Evolutionary conservation across 2,329 filamentous ascomycete species (phyloP).

Genomic region (Didymella sp.): DNA sequence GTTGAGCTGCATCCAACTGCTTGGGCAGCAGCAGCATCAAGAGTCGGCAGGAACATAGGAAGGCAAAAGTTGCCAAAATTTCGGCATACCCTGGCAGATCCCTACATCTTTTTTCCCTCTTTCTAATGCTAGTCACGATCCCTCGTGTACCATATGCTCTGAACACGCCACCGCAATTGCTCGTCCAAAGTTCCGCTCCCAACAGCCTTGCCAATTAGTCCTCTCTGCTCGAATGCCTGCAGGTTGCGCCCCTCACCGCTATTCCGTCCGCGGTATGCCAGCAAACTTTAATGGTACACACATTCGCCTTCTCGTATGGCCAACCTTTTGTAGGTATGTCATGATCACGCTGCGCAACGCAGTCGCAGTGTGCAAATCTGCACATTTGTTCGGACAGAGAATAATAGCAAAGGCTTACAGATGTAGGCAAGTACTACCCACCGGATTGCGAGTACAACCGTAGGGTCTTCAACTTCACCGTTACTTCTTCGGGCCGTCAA

Average conservation of each 20-base stretch:
- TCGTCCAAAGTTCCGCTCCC: slow-evolving; percentile 24
- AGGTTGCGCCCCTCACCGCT: slow-evolving; percentile 72
- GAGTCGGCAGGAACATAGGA: slow-evolving; percentile 14
- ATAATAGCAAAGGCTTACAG: slow-evolving; percentile 5
- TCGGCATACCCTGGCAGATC: slow-evolving; percentile 22
- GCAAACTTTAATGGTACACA: slow-evolving; percentile 71
- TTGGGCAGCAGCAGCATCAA: slow-evolving; percentile 24
- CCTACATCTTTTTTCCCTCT: slow-evolving; percentile 32
- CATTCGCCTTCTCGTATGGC: slow-evolving; percentile 77
- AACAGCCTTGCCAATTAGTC: slow-evolving; percentile 35
- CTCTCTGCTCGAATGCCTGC: slow-evolving; percentile 66
- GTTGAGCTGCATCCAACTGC: slow-evolving; percentile 23
- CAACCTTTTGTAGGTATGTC: slow-evolving; percentile 71
- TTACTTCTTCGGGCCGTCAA: slow-evolving; percentile 73
- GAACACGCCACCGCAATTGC: slow-evolving; percentile 26
- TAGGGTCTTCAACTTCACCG: slow-evolving; percentile 78
- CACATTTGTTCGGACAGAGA: background rate
- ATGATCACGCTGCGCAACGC: background rate
- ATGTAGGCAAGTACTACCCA: slow-evolving; percentile 67
- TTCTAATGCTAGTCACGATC: slow-evolving; percentile 47
- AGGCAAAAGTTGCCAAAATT: slow-evolving; percentile 20
- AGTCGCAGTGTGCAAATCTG: background rate
- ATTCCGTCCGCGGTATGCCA: slow-evolving; percentile 58
- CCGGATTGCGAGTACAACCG: slow-evolving; percentile 74
- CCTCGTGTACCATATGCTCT: slow-evolving; percentile 35